These are phyloP conservation scores for Arxiozyma telluris DNA, from an alignment of 1,139 yeast genomes.

Conservation along the genomic window DNA sequence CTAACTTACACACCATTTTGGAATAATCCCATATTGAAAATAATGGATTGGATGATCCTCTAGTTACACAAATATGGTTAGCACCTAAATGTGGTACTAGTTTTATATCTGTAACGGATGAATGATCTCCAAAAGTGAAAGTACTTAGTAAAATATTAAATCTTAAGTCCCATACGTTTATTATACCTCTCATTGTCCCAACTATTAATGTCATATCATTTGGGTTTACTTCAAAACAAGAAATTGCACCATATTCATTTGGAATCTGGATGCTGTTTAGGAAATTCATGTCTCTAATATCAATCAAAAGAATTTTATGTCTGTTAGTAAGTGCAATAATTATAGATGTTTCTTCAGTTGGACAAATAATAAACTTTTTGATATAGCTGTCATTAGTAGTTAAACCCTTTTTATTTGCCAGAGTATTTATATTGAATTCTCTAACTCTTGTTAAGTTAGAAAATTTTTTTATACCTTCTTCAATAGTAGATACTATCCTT, in stretches of 20 bases:
- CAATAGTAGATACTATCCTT: slow-evolving; percentile 40
- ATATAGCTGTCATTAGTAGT: slow-evolving; percentile 35
- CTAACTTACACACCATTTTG: slow-evolving; percentile 51
- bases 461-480: slow-evolving; percentile 30
- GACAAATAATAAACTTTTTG: slow-evolving; percentile 36
- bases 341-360: slow-evolving; percentile 30
- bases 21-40: slow-evolving; percentile 74
- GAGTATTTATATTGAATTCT: slow-evolving; percentile 27
- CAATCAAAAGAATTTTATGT: slow-evolving; percentile 47
- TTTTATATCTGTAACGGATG: slow-evolving; percentile 40
- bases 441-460: slow-evolving; percentile 31
- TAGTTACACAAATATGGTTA: slow-evolving; percentile 46
- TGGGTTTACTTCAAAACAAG: slow-evolving; percentile 50
- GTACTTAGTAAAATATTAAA: slow-evolving; percentile 52
- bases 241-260: slow-evolving; percentile 54
- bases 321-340: slow-evolving; percentile 45
- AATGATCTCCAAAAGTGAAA: slow-evolving; percentile 47
- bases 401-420: slow-evolving; percentile 13
- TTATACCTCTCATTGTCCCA: slow-evolving; percentile 67
- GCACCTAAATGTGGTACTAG: slow-evolving; percentile 36
- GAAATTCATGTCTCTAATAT: slow-evolving; percentile 50
- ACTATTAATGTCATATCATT: slow-evolving; percentile 53
- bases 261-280: slow-evolving; percentile 44
- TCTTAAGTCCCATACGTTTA: slow-evolving; percentile 76
- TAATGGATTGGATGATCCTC: slow-evolving; percentile 56